phyloP scores from a whole-genome alignment of 2,329 filamentous ascomycete species.

The Eurotiales sp. region DNA sequence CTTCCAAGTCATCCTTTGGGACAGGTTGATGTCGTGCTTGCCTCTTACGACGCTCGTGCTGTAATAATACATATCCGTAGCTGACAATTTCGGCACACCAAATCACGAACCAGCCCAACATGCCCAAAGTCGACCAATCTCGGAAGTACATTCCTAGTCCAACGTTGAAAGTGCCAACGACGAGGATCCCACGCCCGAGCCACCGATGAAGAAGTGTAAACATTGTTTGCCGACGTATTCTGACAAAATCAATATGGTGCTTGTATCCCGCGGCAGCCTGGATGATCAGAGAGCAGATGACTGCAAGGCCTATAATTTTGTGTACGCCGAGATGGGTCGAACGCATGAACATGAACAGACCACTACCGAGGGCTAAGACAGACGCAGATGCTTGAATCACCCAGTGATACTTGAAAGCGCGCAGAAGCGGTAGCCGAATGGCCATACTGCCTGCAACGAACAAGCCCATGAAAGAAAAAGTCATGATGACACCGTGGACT shows the following conservation, averaged over 20 bases:
- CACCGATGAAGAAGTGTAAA: conserved; percentile 15
- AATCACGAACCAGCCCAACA: conserved; percentile 13
- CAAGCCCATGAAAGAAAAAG: conserved; percentile 15
- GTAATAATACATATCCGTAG: conserved; percentile 12
- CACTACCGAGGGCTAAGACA: conserved; percentile 14
- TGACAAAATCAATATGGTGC: conserved; percentile 17
- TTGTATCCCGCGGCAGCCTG: conserved; percentile 17
- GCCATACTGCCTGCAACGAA: conserved; percentile 13
- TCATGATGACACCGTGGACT: conserved; percentile 17
- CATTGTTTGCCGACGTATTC: conserved; percentile 12
- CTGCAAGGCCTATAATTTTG: conserved; percentile 15
- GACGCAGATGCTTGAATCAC: conserved; percentile 15
- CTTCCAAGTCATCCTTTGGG: conserved; percentile 7
- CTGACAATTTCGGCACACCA: conserved; percentile 10
- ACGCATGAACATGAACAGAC: conserved; percentile 15
- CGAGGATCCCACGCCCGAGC: conserved; percentile 14
- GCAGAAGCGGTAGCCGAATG: conserved; percentile 13
- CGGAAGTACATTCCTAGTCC: conserved; percentile 16
- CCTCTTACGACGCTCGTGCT: conserved; percentile 10
- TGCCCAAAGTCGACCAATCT: conserved; percentile 9
- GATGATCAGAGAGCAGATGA: conserved; percentile 9
- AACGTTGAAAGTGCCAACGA: conserved; percentile 15
- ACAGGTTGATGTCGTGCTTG: conserved; percentile 5
- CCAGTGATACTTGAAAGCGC: conserved; percentile 17
- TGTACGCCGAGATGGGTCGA: conserved; percentile 12